A percentile compares a stretch with the other conserved stretches of the same genome.
These are phyloP conservation scores for Ocimum tenuiflorum DNA, from an alignment of 257 asterid genomes.

Conservation along the genomic window DNA sequence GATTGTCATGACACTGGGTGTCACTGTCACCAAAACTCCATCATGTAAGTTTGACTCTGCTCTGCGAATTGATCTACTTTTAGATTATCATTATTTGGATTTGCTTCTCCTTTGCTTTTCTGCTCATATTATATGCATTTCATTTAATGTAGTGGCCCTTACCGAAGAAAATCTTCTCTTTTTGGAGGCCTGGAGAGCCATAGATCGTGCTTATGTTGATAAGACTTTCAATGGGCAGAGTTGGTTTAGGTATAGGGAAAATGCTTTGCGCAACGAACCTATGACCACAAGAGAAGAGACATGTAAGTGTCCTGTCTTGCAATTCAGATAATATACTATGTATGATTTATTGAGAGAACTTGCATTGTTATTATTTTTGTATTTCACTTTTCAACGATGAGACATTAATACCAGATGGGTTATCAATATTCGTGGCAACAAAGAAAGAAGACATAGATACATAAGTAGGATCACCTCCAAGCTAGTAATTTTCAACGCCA, in stretches of 20 bases:
- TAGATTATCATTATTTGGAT: neutral
- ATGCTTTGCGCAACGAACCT: constrained; percentile 80
- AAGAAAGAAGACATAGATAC: neutral
- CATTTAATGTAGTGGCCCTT: constrained; percentile 58
- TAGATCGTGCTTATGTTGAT: constrained; percentile 94
- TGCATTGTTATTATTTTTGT: neutral
- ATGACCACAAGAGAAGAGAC: constrained; percentile 95
- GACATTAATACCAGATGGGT: neutral
- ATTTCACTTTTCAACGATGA: neutral
- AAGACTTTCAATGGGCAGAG: constrained; percentile 93
- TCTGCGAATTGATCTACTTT: constrained; percentile 1
- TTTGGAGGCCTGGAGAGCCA: constrained; percentile 96
- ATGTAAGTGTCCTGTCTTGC: constrained; percentile 42
- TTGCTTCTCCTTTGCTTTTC: neutral
- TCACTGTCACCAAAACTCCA: constrained; percentile 48
- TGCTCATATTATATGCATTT: constrained; percentile 8
- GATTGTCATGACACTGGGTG: constrained; percentile 56
- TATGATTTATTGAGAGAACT: neutral
- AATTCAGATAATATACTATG: neutral
- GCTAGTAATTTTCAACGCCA: neutral
- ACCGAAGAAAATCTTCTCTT: constrained; percentile 88
- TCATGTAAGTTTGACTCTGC: constrained; percentile 47
- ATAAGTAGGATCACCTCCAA: neutral
- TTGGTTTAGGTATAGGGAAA: constrained; percentile 96
- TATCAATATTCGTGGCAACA: neutral